phyloP scores from a whole-genome alignment of 352 stramenopile genomes.

The Phytophthora melonis region DNA sequence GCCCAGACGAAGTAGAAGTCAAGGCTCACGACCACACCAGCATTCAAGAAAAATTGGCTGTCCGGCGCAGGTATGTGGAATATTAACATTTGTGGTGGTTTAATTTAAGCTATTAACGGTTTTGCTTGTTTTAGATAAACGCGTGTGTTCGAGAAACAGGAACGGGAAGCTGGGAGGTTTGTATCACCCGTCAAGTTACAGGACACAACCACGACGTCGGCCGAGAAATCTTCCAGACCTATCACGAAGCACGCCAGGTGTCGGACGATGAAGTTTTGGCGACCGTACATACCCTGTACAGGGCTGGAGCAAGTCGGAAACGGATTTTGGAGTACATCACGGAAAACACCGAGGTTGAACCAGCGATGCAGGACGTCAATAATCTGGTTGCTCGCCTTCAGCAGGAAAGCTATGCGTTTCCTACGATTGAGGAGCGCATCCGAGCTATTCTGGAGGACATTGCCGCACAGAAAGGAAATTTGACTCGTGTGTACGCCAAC shows the following conservation, averaged over 20 bases:
- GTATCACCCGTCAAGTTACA: too few relatives aligned
- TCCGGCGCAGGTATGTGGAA: neutral
- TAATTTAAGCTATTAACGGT: neutral
- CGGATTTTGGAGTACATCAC: conserved; percentile 18
- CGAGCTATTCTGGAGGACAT: conserved; percentile 9
- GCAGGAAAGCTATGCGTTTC: conserved; percentile 1
- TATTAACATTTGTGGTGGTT: neutral
- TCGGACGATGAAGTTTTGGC: conserved; percentile 5
- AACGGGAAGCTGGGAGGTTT: neutral
- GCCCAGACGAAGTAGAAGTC: neutral
- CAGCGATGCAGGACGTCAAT: conserved; percentile 8
- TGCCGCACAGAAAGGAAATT: neutral
- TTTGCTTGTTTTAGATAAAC: conserved; percentile 3
- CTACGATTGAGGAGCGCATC: conserved; percentile 3
- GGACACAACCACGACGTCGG: conserved; percentile 11
- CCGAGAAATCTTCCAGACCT: conserved; percentile 3
- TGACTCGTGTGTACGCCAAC: neutral
- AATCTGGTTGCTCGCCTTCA: neutral
- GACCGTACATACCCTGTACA: neutral
- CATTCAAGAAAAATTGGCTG: conserved; percentile 10
- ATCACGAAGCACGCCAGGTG: conserved; percentile 7
- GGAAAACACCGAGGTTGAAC: neutral
- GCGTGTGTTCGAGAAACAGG: too few relatives aligned
- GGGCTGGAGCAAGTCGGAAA: conserved; percentile 11
- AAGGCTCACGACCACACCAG: conserved; percentile 3